A percentile compares a stretch with the other conserved stretches of the same genome.
Conservation (phyloP, 192 early-diverging fungal species). For the Phlyctochytrium bullatum region DNA sequence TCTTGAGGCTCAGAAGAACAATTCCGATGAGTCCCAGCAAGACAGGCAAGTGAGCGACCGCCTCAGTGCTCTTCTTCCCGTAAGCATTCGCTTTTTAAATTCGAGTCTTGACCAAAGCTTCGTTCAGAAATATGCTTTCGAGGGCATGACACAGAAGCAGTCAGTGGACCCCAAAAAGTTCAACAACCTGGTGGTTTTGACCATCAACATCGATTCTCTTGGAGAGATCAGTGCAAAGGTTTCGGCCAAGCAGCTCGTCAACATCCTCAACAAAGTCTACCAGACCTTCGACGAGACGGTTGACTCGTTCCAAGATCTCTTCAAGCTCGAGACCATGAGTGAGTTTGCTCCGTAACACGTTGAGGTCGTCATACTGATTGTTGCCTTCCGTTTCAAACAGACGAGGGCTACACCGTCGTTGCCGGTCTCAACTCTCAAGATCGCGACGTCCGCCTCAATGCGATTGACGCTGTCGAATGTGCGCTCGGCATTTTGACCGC, state of each 20-base stretch:
- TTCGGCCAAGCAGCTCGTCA: slow-evolving; percentile 38
- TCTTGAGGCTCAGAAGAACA: slow-evolving; percentile 3
- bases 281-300: slow-evolving; percentile 37
- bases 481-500: not conserved
- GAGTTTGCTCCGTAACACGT: no score
- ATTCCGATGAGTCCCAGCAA: slow-evolving; percentile 35
- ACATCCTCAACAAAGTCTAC: slow-evolving; percentile 44
- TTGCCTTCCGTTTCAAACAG: no score
- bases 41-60: slow-evolving; percentile 37
- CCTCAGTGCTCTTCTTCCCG: slow-evolving; percentile 43
- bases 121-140: slow-evolving; percentile 33
- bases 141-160: slow-evolving; percentile 37
- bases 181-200: slow-evolving; percentile 35
- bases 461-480: not conserved
- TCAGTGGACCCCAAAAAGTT: slow-evolving; percentile 39
- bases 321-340: slow-evolving; percentile 47
- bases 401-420: not conserved
- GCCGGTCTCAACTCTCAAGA: not conserved
- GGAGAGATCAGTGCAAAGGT: slow-evolving; percentile 17
- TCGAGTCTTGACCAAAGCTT: no score
- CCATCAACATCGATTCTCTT: slow-evolving; percentile 41
- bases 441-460: not conserved
- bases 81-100: no score
- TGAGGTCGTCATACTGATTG: no score
- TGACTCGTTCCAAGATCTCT: slow-evolving; percentile 39